phyloP scores from a whole-genome alignment of 305 asterid genomes.

The Solanum aculeatissimum region DNA sequence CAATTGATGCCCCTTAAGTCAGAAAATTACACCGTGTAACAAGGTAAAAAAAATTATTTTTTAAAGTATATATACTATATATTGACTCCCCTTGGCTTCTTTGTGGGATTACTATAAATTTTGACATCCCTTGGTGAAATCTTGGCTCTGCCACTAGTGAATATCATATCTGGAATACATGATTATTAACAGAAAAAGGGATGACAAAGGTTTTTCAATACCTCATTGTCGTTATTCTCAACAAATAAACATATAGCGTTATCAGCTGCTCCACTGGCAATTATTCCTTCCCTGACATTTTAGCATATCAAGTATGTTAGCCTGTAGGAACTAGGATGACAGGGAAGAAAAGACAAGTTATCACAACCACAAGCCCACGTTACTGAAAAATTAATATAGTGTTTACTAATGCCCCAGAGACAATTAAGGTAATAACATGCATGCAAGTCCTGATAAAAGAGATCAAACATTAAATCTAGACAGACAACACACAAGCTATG shows the following conservation, averaged over 20 bases:
- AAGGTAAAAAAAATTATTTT: background rate
- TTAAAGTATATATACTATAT: background rate
- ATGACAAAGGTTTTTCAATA: slow-evolving; percentile 4
- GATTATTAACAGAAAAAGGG: background rate
- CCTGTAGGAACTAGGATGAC: background rate
- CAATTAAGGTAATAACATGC: background rate
- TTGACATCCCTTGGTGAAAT: background rate
- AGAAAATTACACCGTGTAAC: background rate
- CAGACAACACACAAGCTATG: background rate
- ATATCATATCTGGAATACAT: background rate
- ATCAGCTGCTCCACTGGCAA: slow-evolving; percentile 84
- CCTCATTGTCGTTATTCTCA: slow-evolving; percentile 52
- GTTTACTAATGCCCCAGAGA: background rate
- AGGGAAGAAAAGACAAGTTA: background rate
- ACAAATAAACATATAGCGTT: slow-evolving; percentile 81
- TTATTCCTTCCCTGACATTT: slow-evolving; percentile 65
- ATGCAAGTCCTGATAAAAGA: background rate
- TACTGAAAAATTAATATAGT: background rate
- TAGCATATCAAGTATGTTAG: background rate
- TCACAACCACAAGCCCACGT: background rate
- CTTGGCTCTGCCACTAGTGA: background rate
- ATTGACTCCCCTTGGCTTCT: background rate
- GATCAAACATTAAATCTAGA: background rate
- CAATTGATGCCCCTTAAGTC: background rate
- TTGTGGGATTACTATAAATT: background rate